Evolutionary conservation across 163 green algal genomes (phyloP).

Genomic region (Prototheca wickerhamii): DNA sequence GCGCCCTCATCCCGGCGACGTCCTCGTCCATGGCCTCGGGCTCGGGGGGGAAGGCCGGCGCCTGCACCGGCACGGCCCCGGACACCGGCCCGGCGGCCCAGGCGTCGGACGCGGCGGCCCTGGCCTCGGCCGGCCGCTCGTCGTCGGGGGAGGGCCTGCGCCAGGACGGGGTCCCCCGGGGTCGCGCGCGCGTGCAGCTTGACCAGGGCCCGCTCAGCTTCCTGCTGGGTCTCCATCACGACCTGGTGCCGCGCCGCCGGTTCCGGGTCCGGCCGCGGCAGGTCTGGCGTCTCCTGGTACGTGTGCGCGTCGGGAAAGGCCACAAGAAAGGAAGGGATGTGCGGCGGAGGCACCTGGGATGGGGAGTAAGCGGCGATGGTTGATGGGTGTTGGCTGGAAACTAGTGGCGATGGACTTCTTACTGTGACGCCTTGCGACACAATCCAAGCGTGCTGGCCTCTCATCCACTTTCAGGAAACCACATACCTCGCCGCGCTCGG

Average conservation of each 20-base stretch:
- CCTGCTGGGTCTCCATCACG: slow-evolving; percentile 1
- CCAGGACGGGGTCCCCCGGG: slow-evolving; percentile 18
- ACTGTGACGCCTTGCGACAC: neutral
- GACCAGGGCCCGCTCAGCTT: slow-evolving; percentile 32
- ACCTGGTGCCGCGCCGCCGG: slow-evolving; percentile 21
- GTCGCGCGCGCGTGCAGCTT: slow-evolving; percentile 26
- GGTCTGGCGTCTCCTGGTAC: slow-evolving; percentile 24
- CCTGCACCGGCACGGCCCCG: neutral
- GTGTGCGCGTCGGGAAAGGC: slow-evolving; percentile 81
- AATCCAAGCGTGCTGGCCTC: neutral
- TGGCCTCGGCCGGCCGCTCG: neutral
- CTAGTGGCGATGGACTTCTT: neutral
- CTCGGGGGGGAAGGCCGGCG: neutral
- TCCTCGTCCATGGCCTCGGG: neutral
- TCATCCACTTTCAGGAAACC: neutral
- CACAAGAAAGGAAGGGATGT: slow-evolving; percentile 66
- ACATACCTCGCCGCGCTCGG: neutral
- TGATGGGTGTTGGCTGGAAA: neutral
- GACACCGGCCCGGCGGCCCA: neutral
- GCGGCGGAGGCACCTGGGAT: slow-evolving; percentile 41
- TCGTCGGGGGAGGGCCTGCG: slow-evolving; percentile 8
- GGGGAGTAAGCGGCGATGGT: neutral
- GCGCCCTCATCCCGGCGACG: neutral
- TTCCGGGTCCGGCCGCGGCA: slow-evolving; percentile 22
- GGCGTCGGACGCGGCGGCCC: neutral